Percentiles rank a stretch among this genome's conserved stretches.
phyloP scores from a whole-genome alignment of 805 yeast genomes.

The Maudiozyma pseudohumilis region DNA sequence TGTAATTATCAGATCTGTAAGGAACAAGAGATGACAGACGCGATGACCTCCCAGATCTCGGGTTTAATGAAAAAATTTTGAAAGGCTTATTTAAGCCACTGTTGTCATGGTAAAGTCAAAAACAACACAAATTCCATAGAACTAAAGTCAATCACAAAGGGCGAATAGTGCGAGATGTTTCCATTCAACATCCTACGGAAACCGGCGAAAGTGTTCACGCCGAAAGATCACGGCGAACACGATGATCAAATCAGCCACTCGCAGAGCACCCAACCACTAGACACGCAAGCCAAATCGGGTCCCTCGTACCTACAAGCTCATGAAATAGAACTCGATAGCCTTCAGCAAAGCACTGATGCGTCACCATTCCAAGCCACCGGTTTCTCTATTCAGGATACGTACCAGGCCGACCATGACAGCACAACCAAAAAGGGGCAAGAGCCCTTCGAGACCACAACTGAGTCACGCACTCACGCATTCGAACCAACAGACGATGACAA shows the following conservation, averaged over 20 bases:
- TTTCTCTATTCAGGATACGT: background rate
- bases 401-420: background rate
- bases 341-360: background rate
- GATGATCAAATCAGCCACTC: background rate
- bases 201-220: slow-evolving; percentile 1
- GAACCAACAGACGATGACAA: background rate
- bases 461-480: background rate
- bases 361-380: background rate
- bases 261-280: background rate
- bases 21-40: too few species aligned
- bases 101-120: too few species aligned
- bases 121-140: too few species aligned
- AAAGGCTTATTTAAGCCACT: too few species aligned
- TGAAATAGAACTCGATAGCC: background rate
- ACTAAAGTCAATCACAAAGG: too few species aligned
- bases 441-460: too few species aligned
- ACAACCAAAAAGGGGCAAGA: background rate
- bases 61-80: too few species aligned
- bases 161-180: slow-evolving; percentile 1
- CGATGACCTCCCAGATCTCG: too few species aligned
- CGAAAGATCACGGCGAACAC: background rate
- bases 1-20: too few species aligned
- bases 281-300: background rate
- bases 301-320: background rate
- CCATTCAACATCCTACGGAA: slow-evolving; percentile 1